Percentiles rank a stretch among this genome's conserved stretches.
Conservation (phyloP, 305 asterid genomes). For the Solanum hybrid region DNA sequence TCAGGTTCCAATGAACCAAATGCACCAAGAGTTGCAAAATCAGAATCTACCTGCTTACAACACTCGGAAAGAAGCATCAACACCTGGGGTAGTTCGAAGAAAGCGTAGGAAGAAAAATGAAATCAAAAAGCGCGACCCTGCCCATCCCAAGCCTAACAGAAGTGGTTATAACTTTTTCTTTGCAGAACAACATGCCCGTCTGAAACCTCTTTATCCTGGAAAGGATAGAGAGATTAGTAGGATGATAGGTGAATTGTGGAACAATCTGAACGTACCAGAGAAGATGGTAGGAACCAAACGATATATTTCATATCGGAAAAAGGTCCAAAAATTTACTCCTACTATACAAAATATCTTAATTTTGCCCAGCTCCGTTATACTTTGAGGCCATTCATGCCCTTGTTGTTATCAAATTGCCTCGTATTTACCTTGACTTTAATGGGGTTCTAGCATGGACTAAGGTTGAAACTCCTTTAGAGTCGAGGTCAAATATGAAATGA, state of each 20-base stretch:
- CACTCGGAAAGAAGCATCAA: slow-evolving; percentile 11
- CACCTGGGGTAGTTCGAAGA: slow-evolving; percentile 31
- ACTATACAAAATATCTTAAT: not conserved
- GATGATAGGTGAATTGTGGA: slow-evolving; percentile 84
- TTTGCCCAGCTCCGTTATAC: not conserved
- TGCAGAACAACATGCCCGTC: slow-evolving; percentile 68
- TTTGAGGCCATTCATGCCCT: not conserved
- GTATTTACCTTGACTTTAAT: not conserved
- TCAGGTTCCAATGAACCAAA: slow-evolving; percentile 26
- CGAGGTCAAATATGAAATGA: not conserved
- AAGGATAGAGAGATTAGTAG: slow-evolving; percentile 74
- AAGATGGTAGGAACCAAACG: slow-evolving; percentile 32
- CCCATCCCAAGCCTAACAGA: slow-evolving; percentile 73
- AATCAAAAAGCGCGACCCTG: slow-evolving; percentile 62
- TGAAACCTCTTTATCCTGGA: slow-evolving; percentile 59
- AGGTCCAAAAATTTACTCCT: not conserved
- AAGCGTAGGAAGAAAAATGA: slow-evolving; percentile 70
- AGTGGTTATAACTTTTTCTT: slow-evolving; percentile 91
- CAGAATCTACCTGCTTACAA: slow-evolving; percentile 10
- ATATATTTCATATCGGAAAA: not conserved
- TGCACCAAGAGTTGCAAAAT: slow-evolving; percentile 14
- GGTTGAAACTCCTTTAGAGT: not conserved
- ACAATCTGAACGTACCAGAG: slow-evolving; percentile 49
- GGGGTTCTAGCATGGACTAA: not conserved
- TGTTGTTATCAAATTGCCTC: not conserved